Base-by-base conservation (phyloP, 345 rosid genomes). In the Eucalyptus regnans region DNA sequence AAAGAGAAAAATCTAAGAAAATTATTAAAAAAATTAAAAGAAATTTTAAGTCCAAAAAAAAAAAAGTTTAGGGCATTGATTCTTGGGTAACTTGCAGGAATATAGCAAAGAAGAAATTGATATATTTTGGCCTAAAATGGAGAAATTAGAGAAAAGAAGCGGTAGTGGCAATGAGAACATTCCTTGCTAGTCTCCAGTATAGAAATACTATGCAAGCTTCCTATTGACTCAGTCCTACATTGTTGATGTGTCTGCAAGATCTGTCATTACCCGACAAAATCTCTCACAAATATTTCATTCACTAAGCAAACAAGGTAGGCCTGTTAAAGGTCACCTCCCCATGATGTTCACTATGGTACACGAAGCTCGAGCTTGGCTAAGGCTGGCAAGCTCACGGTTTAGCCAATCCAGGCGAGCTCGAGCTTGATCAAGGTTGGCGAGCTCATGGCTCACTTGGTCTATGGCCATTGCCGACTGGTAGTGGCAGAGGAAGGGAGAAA, bases 241-340 rank as follows among this genome's bases (percentile, higher is more conserved):
- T 51, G 64, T 62, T 51, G 44, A 86, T 50, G 87, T 50, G 87
- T 51, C 13, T 86, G 87, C 64, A 86, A 86, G 87, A 22, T 62
- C 13, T 86, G 48, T 64, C 18, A 25, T 31, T 7, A 56, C 20
- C 62, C 5, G 43, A 51, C 27, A n/a, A 50, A 86, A 51, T 37
- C 41, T 18, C 64, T 25, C 16, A 8, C 25, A 46, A 49, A 49
- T 49, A 49, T 49, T 49, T 4, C 50, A 49, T 49, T 49, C 15
- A 49, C 50, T 49, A 49, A 49, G 50, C 14, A 49, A 49, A 49
- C 15, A 12, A 49, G 50, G 50, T 49, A 49, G 50, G 50, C 50
- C 50, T 2, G 5, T 49, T 49, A 12, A 49, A 49, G 50, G 50
- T 12, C 15, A 5, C 50, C 15, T 49, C 50, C 14, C 50, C 12